Base-by-base conservation (phyloP, 169 alveolate species). In the Cryptosporidium ubiquitum region DNA sequence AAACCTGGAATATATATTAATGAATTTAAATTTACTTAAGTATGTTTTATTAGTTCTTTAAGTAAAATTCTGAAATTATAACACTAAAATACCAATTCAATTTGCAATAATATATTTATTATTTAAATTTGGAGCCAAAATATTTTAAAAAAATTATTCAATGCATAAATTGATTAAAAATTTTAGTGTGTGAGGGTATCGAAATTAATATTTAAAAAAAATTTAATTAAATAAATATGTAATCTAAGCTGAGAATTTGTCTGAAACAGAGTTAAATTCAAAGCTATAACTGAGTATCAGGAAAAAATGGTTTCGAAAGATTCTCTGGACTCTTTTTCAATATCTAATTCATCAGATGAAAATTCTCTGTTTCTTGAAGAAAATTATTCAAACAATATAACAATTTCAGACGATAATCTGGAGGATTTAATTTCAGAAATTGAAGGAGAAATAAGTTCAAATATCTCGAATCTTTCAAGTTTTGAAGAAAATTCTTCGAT, bases 181-280 rank as follows among this genome's bases (percentile, higher is more conserved):
- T 14, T 55, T n/a, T 55, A 55, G n/a, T 2, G 71, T 64, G 71
- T 35, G 71, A 64, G 71, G 71, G 71, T 64, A 64, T 64, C 71
- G 61, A 40, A 42, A 40, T 69, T 40, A 66, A 66, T 66, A 12
- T 66, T 40, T 39, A 69, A 18, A n/a, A 16, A 40, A 40, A n/a
- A 35, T 40, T 40, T 9, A 69, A 69, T 40, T 69, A 40, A 23
- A 35, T 58, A 64, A 64, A 35, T 64, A 64, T 23, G 61, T 18
- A 69, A 69, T 69, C n/a, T 39, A 64, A 64, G 49, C 31, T 6
- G 14, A 64, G 33, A 33, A 0, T 7, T 35, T n/a, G 23, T 64
- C 31, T 14, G 71, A 64, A 33, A 64, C 42, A 37, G 71, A 64
- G 31, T 14, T 29, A 16, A n/a, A 33, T 35, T 37, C 33, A 64